phyloP scores from a whole-genome alignment of 257 asterid species.

The Thymus mandschuricus region DNA sequence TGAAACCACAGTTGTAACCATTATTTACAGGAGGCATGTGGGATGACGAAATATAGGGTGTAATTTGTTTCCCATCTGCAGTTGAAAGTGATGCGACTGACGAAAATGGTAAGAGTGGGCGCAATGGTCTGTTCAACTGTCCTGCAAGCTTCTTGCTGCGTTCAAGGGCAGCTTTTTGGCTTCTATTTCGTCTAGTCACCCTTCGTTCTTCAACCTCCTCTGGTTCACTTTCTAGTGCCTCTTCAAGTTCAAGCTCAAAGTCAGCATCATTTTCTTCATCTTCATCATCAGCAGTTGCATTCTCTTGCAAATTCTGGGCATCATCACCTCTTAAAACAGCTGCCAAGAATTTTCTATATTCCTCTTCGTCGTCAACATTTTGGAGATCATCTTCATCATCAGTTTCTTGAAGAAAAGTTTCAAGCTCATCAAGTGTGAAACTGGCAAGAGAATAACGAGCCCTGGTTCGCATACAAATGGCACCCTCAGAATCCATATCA shows the following conservation, averaged over 20 bases:
- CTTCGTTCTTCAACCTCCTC: conserved; percentile 70
- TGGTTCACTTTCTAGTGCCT: conserved; percentile 94
- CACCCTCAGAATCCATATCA: conserved; percentile 69
- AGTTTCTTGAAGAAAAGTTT: conserved; percentile 96
- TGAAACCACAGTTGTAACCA: conserved; percentile 69
- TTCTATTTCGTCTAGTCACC: conserved; percentile 68
- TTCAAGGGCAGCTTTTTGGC: conserved; percentile 53
- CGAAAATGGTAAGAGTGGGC: conserved; percentile 75
- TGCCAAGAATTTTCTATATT: conserved; percentile 88
- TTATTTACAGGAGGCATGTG: conserved; percentile 49
- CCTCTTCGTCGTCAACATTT: conserved; percentile 89
- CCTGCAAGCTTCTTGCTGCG: conserved; percentile 55
- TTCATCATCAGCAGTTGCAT: conserved; percentile 79
- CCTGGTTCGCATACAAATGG: conserved; percentile 93
- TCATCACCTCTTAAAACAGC: conserved; percentile 83
- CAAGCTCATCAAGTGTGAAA: conserved; percentile 94
- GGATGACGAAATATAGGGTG: conserved; percentile 44
- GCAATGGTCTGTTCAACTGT: conserved; percentile 65
- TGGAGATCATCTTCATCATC: conserved; percentile 96
- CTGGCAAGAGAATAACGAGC: conserved; percentile 97
- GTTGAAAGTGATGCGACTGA: conserved; percentile 53
- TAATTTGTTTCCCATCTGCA: conserved; percentile 47
- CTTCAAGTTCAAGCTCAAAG: conserved; percentile 97
- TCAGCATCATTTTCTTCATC: conserved; percentile 99
- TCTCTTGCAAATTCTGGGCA: conserved; percentile 53